Conservation (phyloP, 164 flowering plant genomes). For the Chloranthus sessilifolius region DNA sequence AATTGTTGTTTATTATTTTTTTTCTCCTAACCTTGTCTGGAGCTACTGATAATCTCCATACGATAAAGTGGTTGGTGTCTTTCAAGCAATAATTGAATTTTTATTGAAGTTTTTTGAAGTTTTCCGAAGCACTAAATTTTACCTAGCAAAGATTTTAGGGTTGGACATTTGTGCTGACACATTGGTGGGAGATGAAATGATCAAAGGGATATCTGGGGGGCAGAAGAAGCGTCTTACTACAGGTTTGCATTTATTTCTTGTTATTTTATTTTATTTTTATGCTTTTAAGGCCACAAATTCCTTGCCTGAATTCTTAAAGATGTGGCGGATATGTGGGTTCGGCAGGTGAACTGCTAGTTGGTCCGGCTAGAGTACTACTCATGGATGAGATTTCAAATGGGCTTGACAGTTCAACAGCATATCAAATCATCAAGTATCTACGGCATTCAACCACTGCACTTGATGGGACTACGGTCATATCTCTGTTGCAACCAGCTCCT, state of each 20-base stretch:
- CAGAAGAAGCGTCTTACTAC: constrained; percentile 96
- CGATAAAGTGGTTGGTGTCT: too few species aligned
- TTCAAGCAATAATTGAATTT: too few species aligned
- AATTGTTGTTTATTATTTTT: too few species aligned
- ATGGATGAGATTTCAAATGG: constrained; percentile 99
- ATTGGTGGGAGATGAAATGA: constrained; percentile 92
- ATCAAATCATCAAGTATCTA: constrained; percentile 83
- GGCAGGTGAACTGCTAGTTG: constrained; percentile 87
- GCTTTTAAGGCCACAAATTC: not conserved
- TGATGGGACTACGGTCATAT: constrained; percentile 83
- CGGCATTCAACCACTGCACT: constrained; percentile 71
- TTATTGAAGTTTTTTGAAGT: not conserved
- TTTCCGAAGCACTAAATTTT: constrained; percentile 30
- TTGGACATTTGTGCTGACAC: constrained; percentile 90
- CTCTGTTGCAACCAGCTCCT: constrained; percentile 94
- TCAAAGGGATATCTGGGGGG: constrained; percentile 94
- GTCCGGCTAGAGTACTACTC: constrained; percentile 85
- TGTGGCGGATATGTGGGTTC: constrained; percentile 15
- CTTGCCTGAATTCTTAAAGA: constrained; percentile 13
- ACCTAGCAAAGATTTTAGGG: constrained; percentile 79
- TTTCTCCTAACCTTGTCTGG: too few species aligned
- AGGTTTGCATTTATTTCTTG: constrained; percentile 29
- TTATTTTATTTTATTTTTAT: not conserved
- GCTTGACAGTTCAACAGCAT: constrained; percentile 94
- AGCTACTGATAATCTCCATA: too few species aligned